These are phyloP conservation scores for Microdochium paspali DNA, from an alignment of 2,329 filamentous ascomycete species.

Conservation along the genomic window DNA sequence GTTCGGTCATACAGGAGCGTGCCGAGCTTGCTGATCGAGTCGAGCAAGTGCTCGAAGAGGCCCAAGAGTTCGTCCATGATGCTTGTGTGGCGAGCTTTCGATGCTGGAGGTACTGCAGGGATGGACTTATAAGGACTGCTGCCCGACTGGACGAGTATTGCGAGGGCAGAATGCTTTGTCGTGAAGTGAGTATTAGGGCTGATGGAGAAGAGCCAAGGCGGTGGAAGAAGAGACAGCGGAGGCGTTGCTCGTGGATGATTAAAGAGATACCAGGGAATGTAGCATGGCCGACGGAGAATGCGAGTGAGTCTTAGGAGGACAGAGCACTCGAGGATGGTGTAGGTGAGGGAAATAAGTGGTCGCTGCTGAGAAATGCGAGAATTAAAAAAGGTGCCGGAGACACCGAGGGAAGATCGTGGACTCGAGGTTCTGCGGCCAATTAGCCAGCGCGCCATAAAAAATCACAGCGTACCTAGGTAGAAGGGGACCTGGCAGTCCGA, in stretches of 20 bases:
- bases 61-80: constrained; percentile 20
- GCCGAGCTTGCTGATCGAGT: constrained; percentile 16
- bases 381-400: background rate
- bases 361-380: background rate
- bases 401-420: background rate
- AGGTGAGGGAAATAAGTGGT: background rate
- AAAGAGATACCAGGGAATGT: too few species aligned
- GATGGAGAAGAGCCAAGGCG: too few species aligned
- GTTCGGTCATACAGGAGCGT: constrained; percentile 22
- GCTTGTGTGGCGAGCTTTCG: background rate
- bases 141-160: too few species aligned
- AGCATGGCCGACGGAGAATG: too few species aligned
- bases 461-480: too few species aligned
- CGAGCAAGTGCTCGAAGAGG: constrained; percentile 17
- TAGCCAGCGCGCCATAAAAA: background rate
- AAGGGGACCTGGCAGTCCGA: too few species aligned
- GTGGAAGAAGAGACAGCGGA: too few species aligned
- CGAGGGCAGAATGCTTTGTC: too few species aligned
- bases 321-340: background rate
- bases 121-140: too few species aligned
- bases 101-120: background rate
- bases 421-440: background rate
- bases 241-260: too few species aligned
- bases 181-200: too few species aligned
- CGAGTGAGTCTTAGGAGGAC: background rate